These are phyloP conservation scores for Galeopsis tetrahit DNA, from an alignment of 257 asterid species.

Conservation along the genomic window DNA sequence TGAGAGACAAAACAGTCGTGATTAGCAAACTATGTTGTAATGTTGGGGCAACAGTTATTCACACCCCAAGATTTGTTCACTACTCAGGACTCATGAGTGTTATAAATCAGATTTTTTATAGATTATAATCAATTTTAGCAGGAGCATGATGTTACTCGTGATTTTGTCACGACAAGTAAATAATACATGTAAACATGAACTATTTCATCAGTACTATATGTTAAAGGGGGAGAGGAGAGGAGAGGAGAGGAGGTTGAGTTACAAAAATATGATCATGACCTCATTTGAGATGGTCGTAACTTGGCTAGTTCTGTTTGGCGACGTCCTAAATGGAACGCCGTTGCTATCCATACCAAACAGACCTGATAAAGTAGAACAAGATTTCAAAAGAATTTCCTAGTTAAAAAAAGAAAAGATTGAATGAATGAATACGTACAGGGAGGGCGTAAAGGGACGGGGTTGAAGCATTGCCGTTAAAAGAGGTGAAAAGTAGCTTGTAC, in stretches of 20 bases:
- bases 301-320: slow-evolving; percentile 67
- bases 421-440: slow-evolving; percentile 58
- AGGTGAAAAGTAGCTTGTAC: slow-evolving; percentile 78
- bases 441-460: slow-evolving; percentile 69
- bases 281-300: slow-evolving; percentile 42
- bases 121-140: no score
- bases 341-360: slow-evolving; percentile 68
- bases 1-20: no score
- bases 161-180: no score
- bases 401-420: not conserved
- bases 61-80: no score
- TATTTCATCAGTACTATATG: not conserved
- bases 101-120: no score
- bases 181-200: not conserved
- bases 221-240: not conserved
- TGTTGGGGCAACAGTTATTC: no score
- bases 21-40: no score
- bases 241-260: not conserved
- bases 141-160: no score
- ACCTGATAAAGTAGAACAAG: slow-evolving; percentile 47
- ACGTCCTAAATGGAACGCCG: slow-evolving; percentile 73
- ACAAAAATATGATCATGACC: slow-evolving; percentile 34
- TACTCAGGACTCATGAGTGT: no score
- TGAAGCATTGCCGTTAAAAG: slow-evolving; percentile 63
- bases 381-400: not conserved